phyloP scores from a whole-genome alignment of 2,329 filamentous ascomycete species.

The Aspergillus fijiensis region DNA sequence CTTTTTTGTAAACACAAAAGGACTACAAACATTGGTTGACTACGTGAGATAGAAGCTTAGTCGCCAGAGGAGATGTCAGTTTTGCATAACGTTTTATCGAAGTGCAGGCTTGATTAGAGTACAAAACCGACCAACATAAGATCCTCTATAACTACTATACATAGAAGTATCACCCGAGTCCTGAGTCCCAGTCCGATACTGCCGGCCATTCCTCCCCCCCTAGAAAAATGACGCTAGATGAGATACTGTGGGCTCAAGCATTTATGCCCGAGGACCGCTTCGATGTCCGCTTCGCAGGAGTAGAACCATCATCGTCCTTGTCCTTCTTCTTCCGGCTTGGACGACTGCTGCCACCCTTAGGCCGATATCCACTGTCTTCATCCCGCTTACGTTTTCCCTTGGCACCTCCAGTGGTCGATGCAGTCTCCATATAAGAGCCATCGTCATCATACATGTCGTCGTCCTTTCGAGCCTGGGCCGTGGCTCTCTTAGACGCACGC shows the following conservation, averaged over 20 bases:
- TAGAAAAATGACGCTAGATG: not conserved
- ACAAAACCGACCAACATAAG: not conserved
- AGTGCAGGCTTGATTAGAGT: not conserved
- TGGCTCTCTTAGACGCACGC: slow-evolving; percentile 43
- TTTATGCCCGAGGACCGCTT: slow-evolving; percentile 34
- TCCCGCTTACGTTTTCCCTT: slow-evolving; percentile 50
- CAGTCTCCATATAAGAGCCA: slow-evolving; percentile 39
- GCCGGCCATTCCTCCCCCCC: too few species aligned
- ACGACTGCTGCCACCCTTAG: slow-evolving; percentile 47
- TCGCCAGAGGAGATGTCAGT: not conserved
- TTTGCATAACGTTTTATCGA: not conserved
- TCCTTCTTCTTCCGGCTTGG: slow-evolving; percentile 43
- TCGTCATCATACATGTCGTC: slow-evolving; percentile 47
- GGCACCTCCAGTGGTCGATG: slow-evolving; percentile 29
- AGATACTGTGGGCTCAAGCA: slow-evolving; percentile 17
- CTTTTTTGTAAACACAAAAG: too few species aligned
- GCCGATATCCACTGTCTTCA: slow-evolving; percentile 48
- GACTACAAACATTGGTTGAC: too few species aligned
- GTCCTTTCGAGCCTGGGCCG: slow-evolving; percentile 39
- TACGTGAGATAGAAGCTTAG: too few species aligned
- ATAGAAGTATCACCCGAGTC: not conserved
- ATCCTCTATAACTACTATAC: not conserved
- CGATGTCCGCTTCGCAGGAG: slow-evolving; percentile 27
- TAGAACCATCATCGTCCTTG: slow-evolving; percentile 40
- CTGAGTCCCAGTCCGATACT: too few species aligned